phyloP scores from a whole-genome alignment of 345 rosid species.

The Eucalyptus brandiana region DNA sequence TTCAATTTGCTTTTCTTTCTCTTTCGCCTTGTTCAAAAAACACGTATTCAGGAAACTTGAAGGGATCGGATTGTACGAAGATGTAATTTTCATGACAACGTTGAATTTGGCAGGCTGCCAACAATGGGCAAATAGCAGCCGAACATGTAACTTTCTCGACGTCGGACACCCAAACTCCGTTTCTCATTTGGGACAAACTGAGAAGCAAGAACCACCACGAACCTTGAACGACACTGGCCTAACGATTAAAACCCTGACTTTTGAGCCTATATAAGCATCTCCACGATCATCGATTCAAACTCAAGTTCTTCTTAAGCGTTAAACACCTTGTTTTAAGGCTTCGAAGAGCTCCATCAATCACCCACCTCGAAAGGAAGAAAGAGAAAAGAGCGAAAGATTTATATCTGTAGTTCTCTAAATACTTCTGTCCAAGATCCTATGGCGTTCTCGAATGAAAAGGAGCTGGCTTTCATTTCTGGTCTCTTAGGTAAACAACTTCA shows the following conservation, averaged over 20 bases:
- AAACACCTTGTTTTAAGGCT: neutral
- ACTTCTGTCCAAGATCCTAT: neutral
- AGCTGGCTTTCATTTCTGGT: constrained; percentile 51
- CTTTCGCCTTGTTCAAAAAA: neutral
- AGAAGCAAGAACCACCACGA: neutral
- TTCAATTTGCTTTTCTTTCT: neutral
- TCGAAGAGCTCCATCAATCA: neutral
- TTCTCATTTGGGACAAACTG: neutral
- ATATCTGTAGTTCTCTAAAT: neutral
- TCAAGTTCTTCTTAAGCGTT: neutral
- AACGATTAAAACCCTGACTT: neutral
- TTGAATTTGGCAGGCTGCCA: neutral
- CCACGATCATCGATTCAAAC: neutral
- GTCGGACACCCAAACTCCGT: neutral
- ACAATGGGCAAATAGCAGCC: neutral
- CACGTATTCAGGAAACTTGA: neutral
- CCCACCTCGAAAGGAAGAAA: neutral
- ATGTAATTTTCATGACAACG: neutral
- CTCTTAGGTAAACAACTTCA: constrained; percentile 32
- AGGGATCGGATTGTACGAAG: neutral
- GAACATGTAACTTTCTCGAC: neutral
- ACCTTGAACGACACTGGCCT: neutral
- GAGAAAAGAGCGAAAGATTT: neutral
- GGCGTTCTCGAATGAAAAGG: constrained; percentile 19
- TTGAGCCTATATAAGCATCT: neutral